A percentile compares a stretch with the other conserved stretches of the same genome.
phyloP scores from a whole-genome alignment of 345 rosid genomes.

The Psidium friedrichsthalianum region DNA sequence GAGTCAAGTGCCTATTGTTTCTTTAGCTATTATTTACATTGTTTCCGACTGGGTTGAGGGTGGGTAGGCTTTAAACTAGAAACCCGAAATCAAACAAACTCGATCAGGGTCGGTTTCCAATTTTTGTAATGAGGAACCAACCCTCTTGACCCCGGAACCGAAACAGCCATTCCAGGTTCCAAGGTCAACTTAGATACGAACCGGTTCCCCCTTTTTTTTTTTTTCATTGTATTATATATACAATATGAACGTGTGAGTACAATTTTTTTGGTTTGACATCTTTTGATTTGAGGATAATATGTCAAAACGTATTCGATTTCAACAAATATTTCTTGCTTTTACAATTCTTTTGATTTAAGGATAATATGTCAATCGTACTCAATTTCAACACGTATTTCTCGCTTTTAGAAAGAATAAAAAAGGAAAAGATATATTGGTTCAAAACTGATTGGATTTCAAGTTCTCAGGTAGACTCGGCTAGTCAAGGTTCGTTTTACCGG shows the following conservation, averaged over 20 bases:
- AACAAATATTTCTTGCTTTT: neutral
- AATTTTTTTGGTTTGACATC: neutral
- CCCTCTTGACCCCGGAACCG: neutral
- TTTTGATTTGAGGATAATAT: neutral
- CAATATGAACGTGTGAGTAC: neutral
- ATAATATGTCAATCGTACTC: too few relatives aligned
- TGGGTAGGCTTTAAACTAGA: neutral
- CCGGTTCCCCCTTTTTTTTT: neutral
- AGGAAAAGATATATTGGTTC: neutral
- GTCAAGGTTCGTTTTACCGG: neutral
- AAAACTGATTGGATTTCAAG: neutral
- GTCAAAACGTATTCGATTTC: neutral
- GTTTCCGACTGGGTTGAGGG: neutral
- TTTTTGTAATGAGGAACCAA: neutral
- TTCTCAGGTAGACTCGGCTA: neutral
- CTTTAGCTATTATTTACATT: too few relatives aligned
- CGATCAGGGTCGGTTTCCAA: too few relatives aligned
- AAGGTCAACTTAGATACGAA: neutral
- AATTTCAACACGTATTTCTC: neutral
- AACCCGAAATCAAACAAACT: neutral
- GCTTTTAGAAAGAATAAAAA: neutral
- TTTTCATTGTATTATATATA: neutral
- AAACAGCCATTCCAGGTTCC: too few relatives aligned
- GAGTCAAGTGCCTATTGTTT: neutral
- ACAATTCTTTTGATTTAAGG: too few relatives aligned